Conservation (phyloP, 1,284 basidiomycete species). For the Leccinum griseonigrum region DNA sequence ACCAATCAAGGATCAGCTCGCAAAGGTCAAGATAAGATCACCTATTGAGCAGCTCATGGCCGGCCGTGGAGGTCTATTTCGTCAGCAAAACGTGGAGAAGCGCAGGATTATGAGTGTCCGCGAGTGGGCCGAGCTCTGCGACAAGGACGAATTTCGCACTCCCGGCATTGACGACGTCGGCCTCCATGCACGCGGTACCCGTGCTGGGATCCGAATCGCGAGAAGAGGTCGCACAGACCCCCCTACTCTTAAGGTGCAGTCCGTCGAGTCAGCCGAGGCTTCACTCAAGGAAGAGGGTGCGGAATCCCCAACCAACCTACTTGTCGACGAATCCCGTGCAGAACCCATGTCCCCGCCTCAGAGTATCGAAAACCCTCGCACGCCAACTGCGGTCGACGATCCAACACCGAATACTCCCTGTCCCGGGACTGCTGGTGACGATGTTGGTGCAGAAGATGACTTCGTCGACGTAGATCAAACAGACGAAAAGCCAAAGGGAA, state of each 20-base stretch:
- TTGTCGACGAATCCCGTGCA: slow-evolving; percentile 3
- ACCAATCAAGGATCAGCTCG: slow-evolving; percentile 63
- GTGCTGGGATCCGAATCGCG: slow-evolving; percentile 27
- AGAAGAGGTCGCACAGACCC: slow-evolving; percentile 19
- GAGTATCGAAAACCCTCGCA: slow-evolving; percentile 23
- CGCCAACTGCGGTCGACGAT: slow-evolving; percentile 19
- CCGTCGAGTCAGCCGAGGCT: slow-evolving; percentile 24
- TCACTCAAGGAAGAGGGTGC: slow-evolving; percentile 32
- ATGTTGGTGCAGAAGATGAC: slow-evolving; percentile 17
- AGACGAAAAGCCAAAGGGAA: slow-evolving; percentile 41
- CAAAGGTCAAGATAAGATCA: slow-evolving; percentile 73
- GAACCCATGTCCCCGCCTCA: slow-evolving; percentile 30
- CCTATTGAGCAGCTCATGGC: slow-evolving; percentile 93
- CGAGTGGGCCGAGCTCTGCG: slow-evolving; percentile 85
- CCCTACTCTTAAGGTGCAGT: slow-evolving; percentile 18
- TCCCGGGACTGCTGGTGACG: slow-evolving; percentile 1
- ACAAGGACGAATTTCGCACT: slow-evolving; percentile 63
- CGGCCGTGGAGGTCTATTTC: slow-evolving; percentile 82
- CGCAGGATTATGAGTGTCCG: slow-evolving; percentile 78
- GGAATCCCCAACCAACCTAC: slow-evolving; percentile 26
- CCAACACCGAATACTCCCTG: background rate
- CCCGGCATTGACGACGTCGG: slow-evolving; percentile 70
- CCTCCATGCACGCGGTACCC: slow-evolving; percentile 47
- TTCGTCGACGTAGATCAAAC: slow-evolving; percentile 9
- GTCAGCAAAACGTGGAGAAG: slow-evolving; percentile 91